Conservation (phyloP, 2,329 filamentous ascomycete genomes). For the Fusarium decemcellulare region DNA sequence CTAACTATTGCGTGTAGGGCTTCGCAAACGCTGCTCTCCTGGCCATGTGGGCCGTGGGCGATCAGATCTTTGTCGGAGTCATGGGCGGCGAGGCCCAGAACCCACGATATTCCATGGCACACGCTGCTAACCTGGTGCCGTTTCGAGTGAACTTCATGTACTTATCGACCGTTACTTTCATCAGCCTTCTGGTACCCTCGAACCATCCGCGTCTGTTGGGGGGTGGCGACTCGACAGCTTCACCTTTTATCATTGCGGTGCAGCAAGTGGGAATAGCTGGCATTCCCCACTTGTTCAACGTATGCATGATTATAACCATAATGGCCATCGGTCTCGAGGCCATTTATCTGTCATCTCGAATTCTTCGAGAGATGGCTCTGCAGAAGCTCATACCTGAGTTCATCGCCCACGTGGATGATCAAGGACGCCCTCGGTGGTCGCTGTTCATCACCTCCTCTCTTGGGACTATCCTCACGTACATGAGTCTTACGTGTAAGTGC, state of each 20-base stretch:
- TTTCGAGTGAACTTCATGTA: too few relatives aligned
- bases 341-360: constrained; percentile 9
- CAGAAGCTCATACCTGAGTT: constrained; percentile 4
- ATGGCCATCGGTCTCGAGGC: constrained; percentile 18
- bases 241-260: constrained; percentile 23
- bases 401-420: constrained; percentile 15
- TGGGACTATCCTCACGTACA: constrained; percentile 11
- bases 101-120: constrained; percentile 18
- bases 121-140: too few relatives aligned
- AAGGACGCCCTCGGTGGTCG: constrained; percentile 20
- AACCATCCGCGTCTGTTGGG: background rate
- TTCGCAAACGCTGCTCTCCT: constrained; percentile 25
- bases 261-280: constrained; percentile 15
- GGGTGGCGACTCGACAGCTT: background rate
- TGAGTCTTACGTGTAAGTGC: constrained; percentile 16
- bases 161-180: too few relatives aligned
- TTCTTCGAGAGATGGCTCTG: constrained; percentile 12
- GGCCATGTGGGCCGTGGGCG: constrained; percentile 29
- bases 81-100: constrained; percentile 27
- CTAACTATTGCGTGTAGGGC: background rate
- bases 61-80: constrained; percentile 32
- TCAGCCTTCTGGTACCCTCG: too few relatives aligned
- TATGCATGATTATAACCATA: constrained; percentile 29
- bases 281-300: constrained; percentile 22
- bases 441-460: constrained; percentile 10